Evolutionary conservation across 2,329 filamentous ascomycete genomes (phyloP).

Genomic region (Camptophora hylomeconis): DNA sequence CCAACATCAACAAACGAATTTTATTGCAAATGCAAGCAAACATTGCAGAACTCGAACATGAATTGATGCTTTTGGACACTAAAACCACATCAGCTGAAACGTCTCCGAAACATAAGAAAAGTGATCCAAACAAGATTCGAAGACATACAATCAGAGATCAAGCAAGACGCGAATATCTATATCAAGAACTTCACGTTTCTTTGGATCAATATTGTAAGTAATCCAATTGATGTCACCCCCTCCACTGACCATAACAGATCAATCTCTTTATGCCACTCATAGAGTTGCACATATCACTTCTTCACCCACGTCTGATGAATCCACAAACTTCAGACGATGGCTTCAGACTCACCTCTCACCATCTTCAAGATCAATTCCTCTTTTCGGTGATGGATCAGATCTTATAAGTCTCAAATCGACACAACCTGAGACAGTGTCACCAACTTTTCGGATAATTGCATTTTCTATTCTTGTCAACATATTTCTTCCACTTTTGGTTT

Average conservation of each 20-base stretch:
- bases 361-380: not conserved
- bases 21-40: constrained; percentile 78
- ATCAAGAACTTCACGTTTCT: constrained; percentile 37
- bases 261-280: constrained; percentile 17
- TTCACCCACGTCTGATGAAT: constrained; percentile 7
- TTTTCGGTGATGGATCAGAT: not conserved
- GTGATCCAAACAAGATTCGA: constrained; percentile 11
- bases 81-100: constrained; percentile 36
- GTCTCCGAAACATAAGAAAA: constrained; percentile 28
- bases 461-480: constrained; percentile 26
- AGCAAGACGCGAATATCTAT: constrained; percentile 2
- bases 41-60: constrained; percentile 65
- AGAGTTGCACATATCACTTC: constrained; percentile 9
- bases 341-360: constrained; percentile 3
- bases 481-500: constrained; percentile 13
- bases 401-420: constrained; percentile 5
- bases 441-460: constrained; percentile 35
- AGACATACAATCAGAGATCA: constrained; percentile 6
- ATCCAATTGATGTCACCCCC: not conserved
- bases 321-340: constrained; percentile 9
- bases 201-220: constrained; percentile 48
- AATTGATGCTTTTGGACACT: constrained; percentile 59
- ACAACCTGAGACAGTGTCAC: constrained; percentile 24
- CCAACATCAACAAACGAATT: constrained; percentile 67
- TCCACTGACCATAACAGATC: constrained; percentile 13